phyloP scores from a whole-genome alignment of 1,139 yeast genomes.

The Kodamaea ohmeri region DNA sequence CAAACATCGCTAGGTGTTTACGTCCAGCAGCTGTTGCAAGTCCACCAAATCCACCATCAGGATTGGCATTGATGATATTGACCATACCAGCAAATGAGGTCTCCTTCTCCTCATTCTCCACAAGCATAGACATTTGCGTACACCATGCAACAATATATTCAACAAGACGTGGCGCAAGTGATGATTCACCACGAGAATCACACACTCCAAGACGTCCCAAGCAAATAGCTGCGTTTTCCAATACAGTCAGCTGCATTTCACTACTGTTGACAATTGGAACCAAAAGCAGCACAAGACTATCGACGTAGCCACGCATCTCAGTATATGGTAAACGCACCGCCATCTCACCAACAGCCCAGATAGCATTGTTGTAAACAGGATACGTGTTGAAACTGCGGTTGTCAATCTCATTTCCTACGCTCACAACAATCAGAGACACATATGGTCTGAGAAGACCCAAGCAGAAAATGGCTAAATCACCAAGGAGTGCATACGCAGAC shows the following conservation, averaged over 20 bases:
- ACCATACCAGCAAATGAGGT: slow-evolving; percentile 78
- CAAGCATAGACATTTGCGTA: slow-evolving; percentile 56
- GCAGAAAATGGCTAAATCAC: slow-evolving; percentile 76
- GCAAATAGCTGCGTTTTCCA: slow-evolving; percentile 91
- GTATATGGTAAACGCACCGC: slow-evolving; percentile 54
- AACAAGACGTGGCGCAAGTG: slow-evolving; percentile 52
- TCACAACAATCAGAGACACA: slow-evolving; percentile 56
- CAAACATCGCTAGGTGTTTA: slow-evolving; percentile 51
- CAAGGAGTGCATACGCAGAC: slow-evolving; percentile 84
- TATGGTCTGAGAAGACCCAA: slow-evolving; percentile 57
- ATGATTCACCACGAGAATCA: slow-evolving; percentile 54
- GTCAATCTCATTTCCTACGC: slow-evolving; percentile 66
- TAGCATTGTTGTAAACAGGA: slow-evolving; percentile 82
- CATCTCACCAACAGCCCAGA: slow-evolving; percentile 92
- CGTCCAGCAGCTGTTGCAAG: slow-evolving; percentile 45
- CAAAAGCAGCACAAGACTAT: slow-evolving; percentile 58
- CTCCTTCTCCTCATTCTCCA: slow-evolving; percentile 79
- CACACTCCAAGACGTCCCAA: slow-evolving; percentile 75
- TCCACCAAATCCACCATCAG: slow-evolving; percentile 57
- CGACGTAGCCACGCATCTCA: slow-evolving; percentile 58
- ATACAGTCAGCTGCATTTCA: slow-evolving; percentile 59
- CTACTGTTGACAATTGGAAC: slow-evolving; percentile 61
- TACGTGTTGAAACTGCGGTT: slow-evolving; percentile 48
- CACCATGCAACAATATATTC: slow-evolving; percentile 68
- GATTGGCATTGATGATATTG: slow-evolving; percentile 59